A percentile compares a stretch with the other conserved stretches of the same genome.
phyloP scores from a whole-genome alignment of 169 alveolate genomes.

The Plasmodium vinckei region DNA sequence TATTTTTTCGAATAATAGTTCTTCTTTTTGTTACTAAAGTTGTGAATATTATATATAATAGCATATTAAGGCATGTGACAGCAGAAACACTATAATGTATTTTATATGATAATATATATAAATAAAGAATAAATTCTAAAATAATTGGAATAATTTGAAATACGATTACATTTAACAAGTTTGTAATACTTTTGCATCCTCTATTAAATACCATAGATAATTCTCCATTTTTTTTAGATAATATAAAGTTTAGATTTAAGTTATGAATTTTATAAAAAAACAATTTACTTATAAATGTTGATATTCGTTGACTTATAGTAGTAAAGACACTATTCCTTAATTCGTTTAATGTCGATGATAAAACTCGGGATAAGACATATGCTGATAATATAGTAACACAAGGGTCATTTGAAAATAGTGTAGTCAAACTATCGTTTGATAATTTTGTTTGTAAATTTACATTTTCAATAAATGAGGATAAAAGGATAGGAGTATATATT shows the following conservation, averaged over 20 bases:
- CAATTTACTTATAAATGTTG: slow-evolving; percentile 80
- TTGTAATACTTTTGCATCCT: slow-evolving; percentile 86
- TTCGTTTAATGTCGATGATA: slow-evolving; percentile 79
- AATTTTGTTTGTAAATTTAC: slow-evolving; percentile 64
- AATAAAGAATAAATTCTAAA: slow-evolving; percentile 87
- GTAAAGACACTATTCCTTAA: slow-evolving; percentile 83
- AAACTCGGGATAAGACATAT: slow-evolving; percentile 57
- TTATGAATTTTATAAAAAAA: slow-evolving; percentile 85
- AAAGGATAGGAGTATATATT: slow-evolving; percentile 56
- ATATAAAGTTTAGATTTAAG: slow-evolving; percentile 82
- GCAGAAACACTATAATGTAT: slow-evolving; percentile 88
- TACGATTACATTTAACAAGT: slow-evolving; percentile 82
- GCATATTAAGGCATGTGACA: slow-evolving; percentile 86
- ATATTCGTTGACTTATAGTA: slow-evolving; percentile 83
- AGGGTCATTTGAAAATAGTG: slow-evolving; percentile 4
- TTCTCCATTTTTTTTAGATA: slow-evolving; percentile 85
- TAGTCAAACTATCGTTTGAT: background rate
- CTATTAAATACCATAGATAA: slow-evolving; percentile 82
- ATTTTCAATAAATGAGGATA: slow-evolving; percentile 75
- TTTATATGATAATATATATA: slow-evolving; percentile 86
- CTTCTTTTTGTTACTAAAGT: slow-evolving; percentile 87
- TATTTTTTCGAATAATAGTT: slow-evolving; percentile 84
- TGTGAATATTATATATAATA: slow-evolving; percentile 85
- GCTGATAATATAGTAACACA: slow-evolving; percentile 42
- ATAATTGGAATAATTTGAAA: slow-evolving; percentile 87